A percentile compares a stretch with the other conserved stretches of the same genome.
Conservation (phyloP, 2,329 filamentous ascomycete species). For the Hypoxylon sp. region DNA sequence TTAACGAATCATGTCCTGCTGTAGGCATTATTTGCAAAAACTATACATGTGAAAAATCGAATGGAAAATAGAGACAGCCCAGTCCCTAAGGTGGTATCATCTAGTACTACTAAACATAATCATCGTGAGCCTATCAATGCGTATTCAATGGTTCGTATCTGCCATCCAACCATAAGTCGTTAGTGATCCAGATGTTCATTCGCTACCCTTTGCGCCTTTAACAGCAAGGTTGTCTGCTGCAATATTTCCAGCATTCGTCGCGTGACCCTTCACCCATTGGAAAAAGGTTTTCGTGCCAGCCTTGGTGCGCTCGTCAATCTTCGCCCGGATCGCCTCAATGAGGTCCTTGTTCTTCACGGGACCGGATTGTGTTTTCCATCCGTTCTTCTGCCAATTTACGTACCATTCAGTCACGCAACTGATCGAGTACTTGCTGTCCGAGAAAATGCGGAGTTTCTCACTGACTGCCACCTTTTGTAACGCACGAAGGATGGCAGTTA, state of each 20-base stretch:
- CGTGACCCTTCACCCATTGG: conserved; percentile 92
- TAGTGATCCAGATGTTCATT: conserved; percentile 17
- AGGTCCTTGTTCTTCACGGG: conserved; percentile 91
- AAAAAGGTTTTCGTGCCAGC: conserved; percentile 77
- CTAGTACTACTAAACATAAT: conserved; percentile 18
- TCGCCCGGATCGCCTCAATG: conserved; percentile 78
- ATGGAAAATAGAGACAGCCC: conserved; percentile 17
- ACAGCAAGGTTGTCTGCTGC: conserved; percentile 86
- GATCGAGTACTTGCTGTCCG: conserved; percentile 93
- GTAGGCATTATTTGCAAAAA: conserved; percentile 15
- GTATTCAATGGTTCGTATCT: conserved; percentile 18
- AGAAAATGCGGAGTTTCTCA: conserved; percentile 81
- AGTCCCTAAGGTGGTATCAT: conserved; percentile 38
- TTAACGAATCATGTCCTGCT: conserved; percentile 14
- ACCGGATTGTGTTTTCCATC: conserved; percentile 81
- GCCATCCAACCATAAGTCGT: conserved; percentile 9
- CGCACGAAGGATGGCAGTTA: conserved; percentile 88
- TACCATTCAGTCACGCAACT: conserved; percentile 91
- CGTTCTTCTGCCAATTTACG: conserved; percentile 79
- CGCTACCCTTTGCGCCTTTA: conserved; percentile 66
- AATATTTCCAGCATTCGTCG: conserved; percentile 78
- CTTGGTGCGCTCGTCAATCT: conserved; percentile 78
- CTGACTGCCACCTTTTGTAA: conserved; percentile 80
- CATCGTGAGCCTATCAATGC: conserved; percentile 31
- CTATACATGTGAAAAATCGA: conserved; percentile 18